Base-by-base conservation (phyloP, 1,139 yeast species). In the Yamadazyma songkhlaensis region DNA sequence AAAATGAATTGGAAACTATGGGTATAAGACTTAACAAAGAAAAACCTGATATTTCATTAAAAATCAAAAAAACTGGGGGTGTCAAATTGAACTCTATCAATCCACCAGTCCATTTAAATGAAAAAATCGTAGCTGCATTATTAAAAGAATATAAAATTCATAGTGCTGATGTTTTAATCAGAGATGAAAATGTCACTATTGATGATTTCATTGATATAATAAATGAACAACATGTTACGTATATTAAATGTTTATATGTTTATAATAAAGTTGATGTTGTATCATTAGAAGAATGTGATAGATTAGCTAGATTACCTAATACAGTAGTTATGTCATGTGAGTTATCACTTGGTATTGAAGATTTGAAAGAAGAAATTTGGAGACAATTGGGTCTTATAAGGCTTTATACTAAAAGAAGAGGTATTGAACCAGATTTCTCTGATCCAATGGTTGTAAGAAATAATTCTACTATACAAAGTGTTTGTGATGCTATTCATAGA, bases 221-320 rank as follows among this genome's bases (percentile, higher is more conserved):
- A 42, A 90, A 92, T 58, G 94, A 87, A 37, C 79, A 79, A 41
- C 95, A 87, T 59, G 79, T 95, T 42, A 82, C 87, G 11, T 92
- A 92, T 59, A 84, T 89, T 60, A 89, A 87, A 49, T 92, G 97
- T 60, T 73, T 92, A 26, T 92, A 92, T 55, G 96, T 87, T 20
- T 92, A 89, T 72, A 92, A 92, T 69, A 92, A 92, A 73, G 79
- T 90, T 37, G 98, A 92, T 60, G 89, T 97, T 0, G 97, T 92
- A 6, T 87, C 97, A 2, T 67, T 92, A 40, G 98, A 92, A 59
- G 98, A 92, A 56, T 87, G 88, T 39, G 97, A 92, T 60, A 69
- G 96, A 38, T 71, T 92, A 42, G 97, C 97, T 1, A 75, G 96
- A 49, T 86, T 82, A 53, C 96, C 96, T 29, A 81, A 90, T 57